Evolutionary conservation across 371 early-diverging fungal genomes (phyloP), one percentile per base, ranked within the genome.

Genomic region (Blakeslea trispora): DNA sequence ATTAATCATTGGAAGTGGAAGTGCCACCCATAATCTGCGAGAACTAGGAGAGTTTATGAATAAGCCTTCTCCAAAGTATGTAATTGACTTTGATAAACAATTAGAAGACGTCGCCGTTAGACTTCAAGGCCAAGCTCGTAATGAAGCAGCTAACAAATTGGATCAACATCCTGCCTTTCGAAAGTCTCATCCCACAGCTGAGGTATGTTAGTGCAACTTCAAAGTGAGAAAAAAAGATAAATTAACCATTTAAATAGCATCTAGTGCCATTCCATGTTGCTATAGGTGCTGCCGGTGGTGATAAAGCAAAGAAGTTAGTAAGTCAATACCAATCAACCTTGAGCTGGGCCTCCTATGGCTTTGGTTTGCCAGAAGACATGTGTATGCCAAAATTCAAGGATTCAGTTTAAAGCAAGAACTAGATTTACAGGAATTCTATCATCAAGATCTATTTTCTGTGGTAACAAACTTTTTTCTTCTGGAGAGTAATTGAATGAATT

Each of bases 1-100:
- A 13, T 58, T 85, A 32, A 73, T 85, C 49, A 81, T 85, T 15
- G 84, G 81, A 24, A 83, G 83, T 63, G 86, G 86, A 10, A 79
- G 81, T 45, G 82, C 86, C 6, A 81, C 83, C 0, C 86, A 85
- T 45, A 85, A 85, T 50, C 53, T 85, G 45, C 49, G 73, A 3
- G 71, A 78, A 22, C 24, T 81, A 3, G 77, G 78, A 35, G 43
- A 58, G 0, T 60, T 59, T 22, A 55, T 54, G 17, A 51, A 67
- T 18, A 56, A 53, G 22, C 64, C 65, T 13, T 34, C 63, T 7
- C 73, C 73, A 6, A 55, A 51, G 24, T 73, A 56, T 57, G 70
- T 62, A 0, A 17, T 40, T 39, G 55, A 59, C 15, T 73, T 73
- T 39, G 74, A 73, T 24, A 55, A 57, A n/a, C 50, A 57, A 2